Conservation (phyloP, 352 stramenopile genomes). For the Vaucheria bursata region DNA sequence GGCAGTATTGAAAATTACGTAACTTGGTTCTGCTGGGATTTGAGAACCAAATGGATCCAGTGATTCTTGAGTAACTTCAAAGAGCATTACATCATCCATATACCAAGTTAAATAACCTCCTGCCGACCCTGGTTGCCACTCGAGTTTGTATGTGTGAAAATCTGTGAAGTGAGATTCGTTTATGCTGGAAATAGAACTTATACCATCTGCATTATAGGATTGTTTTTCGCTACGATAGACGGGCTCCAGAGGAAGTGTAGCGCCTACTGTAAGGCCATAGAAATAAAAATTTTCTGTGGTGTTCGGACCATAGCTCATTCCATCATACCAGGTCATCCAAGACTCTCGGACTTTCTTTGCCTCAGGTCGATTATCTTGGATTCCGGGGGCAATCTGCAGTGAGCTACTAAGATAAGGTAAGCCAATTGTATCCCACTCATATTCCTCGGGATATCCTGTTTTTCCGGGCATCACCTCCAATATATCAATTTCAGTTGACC, state of each 20-base stretch:
- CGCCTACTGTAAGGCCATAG: constrained; percentile 63
- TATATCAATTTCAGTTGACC: constrained; percentile 92
- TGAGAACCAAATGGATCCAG: constrained; percentile 50
- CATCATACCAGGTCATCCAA: constrained; percentile 20
- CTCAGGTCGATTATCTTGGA: constrained; percentile 15
- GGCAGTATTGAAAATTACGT: constrained; percentile 93
- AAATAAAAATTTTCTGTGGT: constrained; percentile 65
- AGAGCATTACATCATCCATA: constrained; percentile 81
- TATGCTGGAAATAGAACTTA: constrained; percentile 83
- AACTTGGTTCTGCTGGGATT: constrained; percentile 89
- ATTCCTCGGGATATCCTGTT: neutral
- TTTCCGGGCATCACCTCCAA: constrained; percentile 74
- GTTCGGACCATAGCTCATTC: constrained; percentile 24
- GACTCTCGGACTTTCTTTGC: constrained; percentile 15
- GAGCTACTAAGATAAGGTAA: constrained; percentile 75
- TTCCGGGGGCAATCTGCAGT: constrained; percentile 66
- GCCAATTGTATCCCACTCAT: constrained; percentile 8
- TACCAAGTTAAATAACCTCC: constrained; percentile 80
- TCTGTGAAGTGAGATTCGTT: constrained; percentile 75
- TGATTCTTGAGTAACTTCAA: constrained; percentile 65
- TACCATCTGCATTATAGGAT: constrained; percentile 80
- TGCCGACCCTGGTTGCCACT: constrained; percentile 71
- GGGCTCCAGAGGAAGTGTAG: constrained; percentile 45
- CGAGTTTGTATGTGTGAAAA: constrained; percentile 84
- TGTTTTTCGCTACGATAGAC: constrained; percentile 53